phyloP scores from a whole-genome alignment of 1,284 basidiomycete genomes.

The Peniophora sp. region DNA sequence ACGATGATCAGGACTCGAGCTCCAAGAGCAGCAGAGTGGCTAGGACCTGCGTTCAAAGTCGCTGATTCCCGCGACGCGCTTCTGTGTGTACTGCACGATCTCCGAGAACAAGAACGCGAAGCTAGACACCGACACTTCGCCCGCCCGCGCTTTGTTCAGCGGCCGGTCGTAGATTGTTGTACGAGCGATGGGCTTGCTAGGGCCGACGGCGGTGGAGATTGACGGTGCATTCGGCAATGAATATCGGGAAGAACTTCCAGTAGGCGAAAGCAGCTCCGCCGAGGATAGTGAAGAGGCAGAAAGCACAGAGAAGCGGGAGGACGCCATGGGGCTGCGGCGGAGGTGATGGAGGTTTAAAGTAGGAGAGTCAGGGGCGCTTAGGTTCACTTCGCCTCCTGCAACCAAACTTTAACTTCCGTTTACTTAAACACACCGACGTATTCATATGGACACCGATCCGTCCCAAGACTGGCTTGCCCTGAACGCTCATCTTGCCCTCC shows the following conservation, averaged over 20 bases:
- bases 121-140: conserved; percentile 76
- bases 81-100: conserved; percentile 91
- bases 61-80: conserved; percentile 87
- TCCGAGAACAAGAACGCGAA: conserved; percentile 90
- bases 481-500: conserved; percentile 6
- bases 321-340: conserved; percentile 9
- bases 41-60: conserved; percentile 73
- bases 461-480: too few species aligned
- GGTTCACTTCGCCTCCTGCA: too few species aligned
- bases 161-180: conserved; percentile 81
- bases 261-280: conserved; percentile 54
- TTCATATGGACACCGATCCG: too few species aligned
- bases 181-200: conserved; percentile 35
- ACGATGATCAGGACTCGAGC: conserved; percentile 4
- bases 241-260: conserved; percentile 55
- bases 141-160: conserved; percentile 73
- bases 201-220: conserved; percentile 30
- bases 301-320: conserved; percentile 61
- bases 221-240: conserved; percentile 55
- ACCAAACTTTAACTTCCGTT: too few species aligned
- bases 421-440: too few species aligned
- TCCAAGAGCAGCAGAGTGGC: conserved; percentile 5
- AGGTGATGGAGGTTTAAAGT: background rate
- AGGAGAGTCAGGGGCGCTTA: background rate
- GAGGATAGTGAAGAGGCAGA: conserved; percentile 61